Evolutionary conservation across 305 asterid species (phyloP).

Genomic region (Fraxinus ornus): DNA sequence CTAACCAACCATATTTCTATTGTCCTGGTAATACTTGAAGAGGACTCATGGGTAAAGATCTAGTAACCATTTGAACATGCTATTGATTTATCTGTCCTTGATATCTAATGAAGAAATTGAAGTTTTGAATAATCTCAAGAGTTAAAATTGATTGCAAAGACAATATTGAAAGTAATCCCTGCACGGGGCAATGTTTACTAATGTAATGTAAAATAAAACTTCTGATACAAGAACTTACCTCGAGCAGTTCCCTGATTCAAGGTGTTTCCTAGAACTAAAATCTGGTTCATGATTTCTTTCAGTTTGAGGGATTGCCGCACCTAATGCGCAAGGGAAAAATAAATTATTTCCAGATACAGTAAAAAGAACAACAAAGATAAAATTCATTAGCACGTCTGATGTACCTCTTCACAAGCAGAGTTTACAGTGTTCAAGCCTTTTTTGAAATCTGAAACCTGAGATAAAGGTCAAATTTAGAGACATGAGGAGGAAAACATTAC

Average conservation of each 20-base stretch:
- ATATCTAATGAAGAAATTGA: background rate
- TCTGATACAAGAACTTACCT: conserved; percentile 46
- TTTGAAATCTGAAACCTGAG: conserved; percentile 79
- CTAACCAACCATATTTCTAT: background rate
- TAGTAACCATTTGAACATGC: background rate
- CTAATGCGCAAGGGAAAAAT: conserved; percentile 41
- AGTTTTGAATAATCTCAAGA: background rate
- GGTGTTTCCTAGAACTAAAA: conserved; percentile 78
- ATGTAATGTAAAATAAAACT: background rate
- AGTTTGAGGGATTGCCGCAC: conserved; percentile 73
- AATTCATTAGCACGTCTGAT: conserved; percentile 14
- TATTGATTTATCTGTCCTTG: background rate
- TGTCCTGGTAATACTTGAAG: background rate
- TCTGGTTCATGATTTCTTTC: conserved; percentile 76
- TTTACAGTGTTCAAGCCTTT: conserved; percentile 62
- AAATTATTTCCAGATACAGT: conserved; percentile 10
- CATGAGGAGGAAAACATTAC: conserved; percentile 10
- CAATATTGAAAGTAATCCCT: conserved; percentile 3
- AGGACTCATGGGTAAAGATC: background rate
- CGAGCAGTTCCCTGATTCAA: conserved; percentile 96
- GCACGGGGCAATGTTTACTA: background rate
- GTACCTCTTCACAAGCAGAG: conserved; percentile 94
- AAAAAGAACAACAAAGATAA: background rate
- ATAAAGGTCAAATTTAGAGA: conserved; percentile 31
- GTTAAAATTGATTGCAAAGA: background rate